Conservation (phyloP, 345 rosid species). For the Brassica carinata region DNA sequence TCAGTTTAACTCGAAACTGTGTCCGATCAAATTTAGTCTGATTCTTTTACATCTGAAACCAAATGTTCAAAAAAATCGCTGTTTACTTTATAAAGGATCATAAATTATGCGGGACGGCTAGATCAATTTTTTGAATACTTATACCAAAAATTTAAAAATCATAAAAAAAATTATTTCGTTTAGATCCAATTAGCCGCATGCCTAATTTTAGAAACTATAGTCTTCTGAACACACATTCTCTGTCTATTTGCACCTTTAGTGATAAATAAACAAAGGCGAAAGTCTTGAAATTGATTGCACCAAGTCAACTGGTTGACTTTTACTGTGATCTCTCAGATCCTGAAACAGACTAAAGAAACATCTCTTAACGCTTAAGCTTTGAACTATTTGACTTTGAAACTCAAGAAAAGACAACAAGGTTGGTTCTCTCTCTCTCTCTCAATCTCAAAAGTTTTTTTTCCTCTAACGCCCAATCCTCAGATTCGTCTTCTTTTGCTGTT, state of each 20-base stretch:
- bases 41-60: no score
- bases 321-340: not conserved
- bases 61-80: no score
- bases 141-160: no score
- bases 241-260: not conserved
- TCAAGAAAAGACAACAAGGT: not conserved
- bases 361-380: not conserved
- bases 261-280: no score
- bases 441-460: not conserved
- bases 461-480: not conserved
- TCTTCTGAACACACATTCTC: not conserved
- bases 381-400: conserved; percentile 1
- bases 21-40: no score
- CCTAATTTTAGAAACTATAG: no score
- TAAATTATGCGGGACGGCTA: no score
- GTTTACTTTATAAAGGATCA: no score
- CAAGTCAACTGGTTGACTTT: conserved; percentile 21
- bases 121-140: no score
- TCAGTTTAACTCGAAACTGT: no score
- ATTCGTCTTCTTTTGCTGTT: not conserved
- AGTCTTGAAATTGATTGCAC: not conserved
- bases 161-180: no score
- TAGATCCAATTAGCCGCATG: no score
- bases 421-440: not conserved
- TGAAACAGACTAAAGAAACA: not conserved